A percentile compares a stretch with the other conserved stretches of the same genome.
Evolutionary conservation across 1,284 basidiomycete genomes (phyloP).

Genomic region (Cutaneotrichosporon dermatis): DNA sequence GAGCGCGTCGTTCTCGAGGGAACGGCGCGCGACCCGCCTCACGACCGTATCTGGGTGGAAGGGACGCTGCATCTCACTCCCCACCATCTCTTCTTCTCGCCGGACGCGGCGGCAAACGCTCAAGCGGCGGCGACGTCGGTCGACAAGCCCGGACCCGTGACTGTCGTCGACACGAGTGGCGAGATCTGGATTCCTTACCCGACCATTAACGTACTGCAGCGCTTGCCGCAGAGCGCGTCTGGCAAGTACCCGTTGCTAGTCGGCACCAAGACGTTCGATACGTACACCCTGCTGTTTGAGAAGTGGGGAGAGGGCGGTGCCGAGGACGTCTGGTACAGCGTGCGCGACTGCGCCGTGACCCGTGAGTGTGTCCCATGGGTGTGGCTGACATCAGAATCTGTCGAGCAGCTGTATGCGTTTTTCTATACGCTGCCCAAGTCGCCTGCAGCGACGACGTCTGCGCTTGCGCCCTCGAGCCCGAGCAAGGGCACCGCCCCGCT

Average conservation of each 20-base stretch:
- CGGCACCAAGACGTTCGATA: slow-evolving; percentile 80
- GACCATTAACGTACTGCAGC: slow-evolving; percentile 74
- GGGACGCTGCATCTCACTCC: slow-evolving; percentile 88
- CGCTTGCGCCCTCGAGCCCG: background rate
- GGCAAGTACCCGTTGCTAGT: slow-evolving; percentile 77
- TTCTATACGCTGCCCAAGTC: slow-evolving; percentile 63
- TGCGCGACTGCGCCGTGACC: slow-evolving; percentile 83
- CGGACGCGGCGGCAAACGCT: slow-evolving; percentile 50
- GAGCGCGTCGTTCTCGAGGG: slow-evolving; percentile 68
- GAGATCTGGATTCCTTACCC: slow-evolving; percentile 73
- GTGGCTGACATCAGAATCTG: slow-evolving; percentile 58
- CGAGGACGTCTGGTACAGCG: slow-evolving; percentile 82
- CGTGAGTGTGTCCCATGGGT: slow-evolving; percentile 55
- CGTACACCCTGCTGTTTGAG: slow-evolving; percentile 68
- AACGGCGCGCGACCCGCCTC: slow-evolving; percentile 15
- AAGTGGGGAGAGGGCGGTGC: slow-evolving; percentile 61
- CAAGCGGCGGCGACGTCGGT: background rate
- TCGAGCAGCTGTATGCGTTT: slow-evolving; percentile 87
- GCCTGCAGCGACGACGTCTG: slow-evolving; percentile 25
- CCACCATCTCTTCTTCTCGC: slow-evolving; percentile 88
- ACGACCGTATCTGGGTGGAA: slow-evolving; percentile 51
- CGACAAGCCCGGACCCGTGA: background rate
- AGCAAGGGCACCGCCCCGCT: background rate
- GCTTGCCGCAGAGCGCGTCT: slow-evolving; percentile 71
- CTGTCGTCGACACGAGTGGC: slow-evolving; percentile 56